Conservation (phyloP, 2,329 filamentous ascomycete genomes). For the Aspergillus neoniger region DNA sequence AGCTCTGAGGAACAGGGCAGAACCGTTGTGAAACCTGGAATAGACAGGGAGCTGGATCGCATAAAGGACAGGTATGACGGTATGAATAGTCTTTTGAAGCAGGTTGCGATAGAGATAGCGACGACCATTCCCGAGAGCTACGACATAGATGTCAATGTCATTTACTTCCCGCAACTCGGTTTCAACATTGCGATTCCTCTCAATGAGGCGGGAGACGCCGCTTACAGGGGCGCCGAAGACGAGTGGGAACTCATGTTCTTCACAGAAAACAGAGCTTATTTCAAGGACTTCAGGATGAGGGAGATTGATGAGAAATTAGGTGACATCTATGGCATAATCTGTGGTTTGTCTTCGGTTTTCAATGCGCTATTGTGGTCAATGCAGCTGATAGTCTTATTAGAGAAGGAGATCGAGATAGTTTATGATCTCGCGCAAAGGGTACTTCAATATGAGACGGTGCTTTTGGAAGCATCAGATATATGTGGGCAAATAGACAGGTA, state of each 20-base stretch:
- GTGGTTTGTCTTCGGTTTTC: conserved; percentile 54
- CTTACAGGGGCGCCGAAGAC: conserved; percentile 66
- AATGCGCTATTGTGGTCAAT: background rate
- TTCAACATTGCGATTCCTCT: conserved; percentile 77
- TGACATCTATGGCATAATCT: conserved; percentile 81
- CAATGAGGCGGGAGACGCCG: conserved; percentile 60
- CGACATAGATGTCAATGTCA: conserved; percentile 67
- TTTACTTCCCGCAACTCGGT: conserved; percentile 88
- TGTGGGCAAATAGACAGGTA: conserved; percentile 80
- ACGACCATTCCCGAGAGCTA: conserved; percentile 60
- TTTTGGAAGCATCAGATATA: conserved; percentile 71
- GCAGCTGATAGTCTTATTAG: conserved; percentile 46
- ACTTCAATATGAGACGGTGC: conserved; percentile 65
- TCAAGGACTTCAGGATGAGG: conserved; percentile 80
- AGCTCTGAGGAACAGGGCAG: conserved; percentile 70
- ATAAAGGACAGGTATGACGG: conserved; percentile 77
- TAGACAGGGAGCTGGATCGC: conserved; percentile 74
- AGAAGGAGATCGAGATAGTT: conserved; percentile 85
- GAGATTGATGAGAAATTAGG: conserved; percentile 80
- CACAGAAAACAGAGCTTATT: conserved; percentile 72
- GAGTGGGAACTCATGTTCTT: conserved; percentile 78
- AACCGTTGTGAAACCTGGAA: conserved; percentile 70
- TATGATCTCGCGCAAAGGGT: conserved; percentile 73
- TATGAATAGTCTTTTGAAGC: conserved; percentile 70
- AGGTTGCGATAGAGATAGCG: conserved; percentile 66